phyloP scores from a whole-genome alignment of 352 stramenopile species.

The Phytopythium ostracodes region DNA sequence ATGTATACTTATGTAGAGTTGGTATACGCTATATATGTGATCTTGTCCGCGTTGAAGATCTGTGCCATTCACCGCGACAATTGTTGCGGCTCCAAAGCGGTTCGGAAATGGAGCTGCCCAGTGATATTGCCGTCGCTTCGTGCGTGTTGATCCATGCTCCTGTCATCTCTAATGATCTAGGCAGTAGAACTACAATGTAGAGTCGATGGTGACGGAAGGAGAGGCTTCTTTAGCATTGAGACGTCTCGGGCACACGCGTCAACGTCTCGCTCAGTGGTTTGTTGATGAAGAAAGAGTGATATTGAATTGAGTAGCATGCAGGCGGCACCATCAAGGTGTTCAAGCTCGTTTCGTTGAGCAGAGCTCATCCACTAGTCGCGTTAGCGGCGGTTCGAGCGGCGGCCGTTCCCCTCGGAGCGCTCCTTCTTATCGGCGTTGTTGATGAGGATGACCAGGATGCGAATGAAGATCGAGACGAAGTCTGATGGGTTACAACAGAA shows the following conservation, averaged over 20 bases:
- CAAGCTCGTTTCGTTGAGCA: neutral
- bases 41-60: conserved; percentile 1
- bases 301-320: conserved; percentile 1
- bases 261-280: neutral
- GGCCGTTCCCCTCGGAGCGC: neutral
- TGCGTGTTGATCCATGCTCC: too few species aligned
- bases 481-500: conserved; percentile 15
- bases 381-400: conserved; percentile 15
- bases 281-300: neutral
- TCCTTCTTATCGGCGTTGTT: conserved; percentile 53
- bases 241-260: neutral
- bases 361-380: neutral
- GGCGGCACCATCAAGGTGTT: neutral
- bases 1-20: neutral
- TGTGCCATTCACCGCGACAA: neutral
- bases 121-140: neutral
- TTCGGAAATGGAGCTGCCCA: neutral
- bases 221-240: neutral
- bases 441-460: conserved; percentile 68
- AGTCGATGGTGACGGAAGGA: too few species aligned
- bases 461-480: conserved; percentile 74
- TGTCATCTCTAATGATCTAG: too few species aligned
- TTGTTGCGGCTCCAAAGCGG: too few species aligned
- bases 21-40: neutral
- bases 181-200: too few species aligned